A percentile compares a stretch with the other conserved stretches of the same genome.
phyloP scores from a whole-genome alignment of 108 stramenopile species.

The Nannochloropsis oceanica region DNA sequence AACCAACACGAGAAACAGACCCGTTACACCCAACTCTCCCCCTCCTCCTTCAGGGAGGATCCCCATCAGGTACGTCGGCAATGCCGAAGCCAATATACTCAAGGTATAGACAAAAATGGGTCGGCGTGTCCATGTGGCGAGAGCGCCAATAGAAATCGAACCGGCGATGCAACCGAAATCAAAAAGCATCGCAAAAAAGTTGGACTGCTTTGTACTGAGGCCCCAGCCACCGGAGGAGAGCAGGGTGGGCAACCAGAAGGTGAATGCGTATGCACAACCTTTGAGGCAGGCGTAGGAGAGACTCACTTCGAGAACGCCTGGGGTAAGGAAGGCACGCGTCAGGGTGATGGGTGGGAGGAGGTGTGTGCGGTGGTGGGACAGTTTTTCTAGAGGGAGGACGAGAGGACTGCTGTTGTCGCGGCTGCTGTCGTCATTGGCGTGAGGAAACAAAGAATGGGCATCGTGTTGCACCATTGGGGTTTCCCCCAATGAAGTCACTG shows the following conservation, averaged over 20 bases:
- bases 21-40: not conserved
- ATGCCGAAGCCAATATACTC: not conserved
- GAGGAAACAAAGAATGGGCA: not conserved
- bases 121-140: not conserved
- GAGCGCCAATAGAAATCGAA: not conserved
- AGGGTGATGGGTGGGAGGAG: not conserved
- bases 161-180: not conserved
- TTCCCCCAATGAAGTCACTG: not conserved
- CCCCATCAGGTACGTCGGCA: not conserved
- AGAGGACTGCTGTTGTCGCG: not conserved
- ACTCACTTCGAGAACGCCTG: not conserved
- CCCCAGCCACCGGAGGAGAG: not conserved
- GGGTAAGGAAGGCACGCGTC: not conserved
- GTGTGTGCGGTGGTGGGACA: not conserved
- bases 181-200: not conserved
- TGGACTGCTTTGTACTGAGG: not conserved
- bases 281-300: not conserved
- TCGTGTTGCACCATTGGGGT: not conserved
- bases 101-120: not conserved
- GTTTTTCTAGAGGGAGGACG: not conserved
- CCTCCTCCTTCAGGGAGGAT: not conserved
- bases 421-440: not conserved
- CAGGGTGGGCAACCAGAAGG: not conserved
- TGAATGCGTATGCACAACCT: not conserved
- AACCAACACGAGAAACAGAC: not conserved